Conservation (phyloP, 257 asterid genomes). For the Euphrasia confusa region DNA sequence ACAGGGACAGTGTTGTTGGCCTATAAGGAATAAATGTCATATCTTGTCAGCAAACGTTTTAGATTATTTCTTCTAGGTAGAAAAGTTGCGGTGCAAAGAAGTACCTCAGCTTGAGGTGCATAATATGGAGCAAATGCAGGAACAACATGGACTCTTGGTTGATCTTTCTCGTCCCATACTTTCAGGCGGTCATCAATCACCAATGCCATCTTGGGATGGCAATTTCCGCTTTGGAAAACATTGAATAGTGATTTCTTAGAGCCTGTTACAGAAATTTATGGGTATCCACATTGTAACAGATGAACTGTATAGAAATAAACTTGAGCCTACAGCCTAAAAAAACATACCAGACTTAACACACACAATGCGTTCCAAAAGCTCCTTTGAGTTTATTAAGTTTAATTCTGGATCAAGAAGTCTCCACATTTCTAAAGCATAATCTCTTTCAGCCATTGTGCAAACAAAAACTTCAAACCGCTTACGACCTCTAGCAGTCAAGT, state of each 20-base stretch:
- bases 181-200: slow-evolving; percentile 94
- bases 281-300: slow-evolving; percentile 3
- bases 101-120: slow-evolving; percentile 97
- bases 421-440: slow-evolving; percentile 99
- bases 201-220: slow-evolving; percentile 97
- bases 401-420: slow-evolving; percentile 97
- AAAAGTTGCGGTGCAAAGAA: slow-evolving; percentile 20
- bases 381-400: slow-evolving; percentile 64
- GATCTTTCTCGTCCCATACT: slow-evolving; percentile 98
- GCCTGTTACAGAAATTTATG: slow-evolving; percentile 40
- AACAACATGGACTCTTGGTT: slow-evolving; percentile 93
- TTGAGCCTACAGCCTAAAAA: slow-evolving; percentile 10
- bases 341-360: slow-evolving; percentile 88
- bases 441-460: slow-evolving; percentile 99
- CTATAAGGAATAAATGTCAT: slow-evolving; percentile 36
- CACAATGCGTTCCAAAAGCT: slow-evolving; percentile 77
- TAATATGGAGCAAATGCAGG: slow-evolving; percentile 98
- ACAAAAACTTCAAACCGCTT: slow-evolving; percentile 97
- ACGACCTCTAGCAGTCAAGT: slow-evolving; percentile 92
- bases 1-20: slow-evolving; percentile 79
- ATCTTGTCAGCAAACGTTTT: slow-evolving; percentile 21
- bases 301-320: slow-evolving; percentile 8
- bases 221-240: slow-evolving; percentile 80
- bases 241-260: slow-evolving; percentile 73
- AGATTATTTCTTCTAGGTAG: slow-evolving; percentile 15